A percentile compares a stretch with the other conserved stretches of the same genome.
Evolutionary conservation across 768 basidiomycete species (phyloP).

Genomic region (Rhodotorula graminis): DNA sequence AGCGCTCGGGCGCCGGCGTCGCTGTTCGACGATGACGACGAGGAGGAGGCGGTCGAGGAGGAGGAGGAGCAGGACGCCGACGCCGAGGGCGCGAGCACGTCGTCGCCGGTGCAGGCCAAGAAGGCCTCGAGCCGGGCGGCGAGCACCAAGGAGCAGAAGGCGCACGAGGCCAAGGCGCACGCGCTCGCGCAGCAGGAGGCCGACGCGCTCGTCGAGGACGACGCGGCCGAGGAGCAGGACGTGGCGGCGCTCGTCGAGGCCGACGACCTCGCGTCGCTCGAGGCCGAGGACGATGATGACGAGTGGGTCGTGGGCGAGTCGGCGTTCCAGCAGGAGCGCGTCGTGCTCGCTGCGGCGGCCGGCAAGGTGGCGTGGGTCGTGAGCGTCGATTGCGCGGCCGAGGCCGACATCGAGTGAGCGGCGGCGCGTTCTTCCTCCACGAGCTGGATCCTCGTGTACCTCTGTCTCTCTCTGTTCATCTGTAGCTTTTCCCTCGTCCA

Average conservation of each 20-base stretch:
- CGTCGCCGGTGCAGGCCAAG: no score
- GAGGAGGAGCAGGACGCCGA: no score
- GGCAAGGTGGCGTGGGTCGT: slow-evolving; percentile 10
- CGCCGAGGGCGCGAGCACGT: no score
- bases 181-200: no score
- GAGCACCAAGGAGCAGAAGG: no score
- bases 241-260: neutral
- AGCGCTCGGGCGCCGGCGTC: neutral
- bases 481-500: neutral
- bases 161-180: no score
- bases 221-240: neutral
- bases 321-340: neutral
- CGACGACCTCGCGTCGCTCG: neutral
- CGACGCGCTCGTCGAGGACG: neutral
- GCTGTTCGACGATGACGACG: neutral
- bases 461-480: neutral
- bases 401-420: slow-evolving; percentile 2
- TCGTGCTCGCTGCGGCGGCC: neutral
- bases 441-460: neutral
- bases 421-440: neutral
- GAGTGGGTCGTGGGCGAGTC: neutral
- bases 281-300: neutral
- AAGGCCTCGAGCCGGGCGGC: no score
- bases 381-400: slow-evolving; percentile 20
- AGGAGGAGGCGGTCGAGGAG: neutral